phyloP scores from a whole-genome alignment of 352 stramenopile species.

The Pythium phragmitis region DNA sequence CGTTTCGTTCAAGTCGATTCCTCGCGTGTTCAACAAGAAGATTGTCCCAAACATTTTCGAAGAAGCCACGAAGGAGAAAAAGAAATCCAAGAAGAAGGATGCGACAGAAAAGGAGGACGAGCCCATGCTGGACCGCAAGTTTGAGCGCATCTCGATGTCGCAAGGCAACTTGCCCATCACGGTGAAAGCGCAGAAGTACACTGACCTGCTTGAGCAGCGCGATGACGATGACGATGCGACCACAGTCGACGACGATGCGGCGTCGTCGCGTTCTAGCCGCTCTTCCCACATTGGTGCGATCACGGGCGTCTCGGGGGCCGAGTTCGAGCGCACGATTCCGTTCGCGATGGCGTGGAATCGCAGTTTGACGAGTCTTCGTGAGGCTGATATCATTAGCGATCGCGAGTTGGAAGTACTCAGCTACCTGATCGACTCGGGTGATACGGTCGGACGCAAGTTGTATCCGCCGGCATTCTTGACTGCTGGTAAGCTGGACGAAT shows the following conservation, averaged over 20 bases:
- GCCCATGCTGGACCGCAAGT: slow-evolving; percentile 67
- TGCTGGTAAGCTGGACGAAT: slow-evolving; percentile 85
- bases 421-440: slow-evolving; percentile 84
- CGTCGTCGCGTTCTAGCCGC: slow-evolving; percentile 29
- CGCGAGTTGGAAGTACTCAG: slow-evolving; percentile 84
- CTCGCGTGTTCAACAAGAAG: slow-evolving; percentile 87
- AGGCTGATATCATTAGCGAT: slow-evolving; percentile 83
- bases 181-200: slow-evolving; percentile 86
- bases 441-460: slow-evolving; percentile 69
- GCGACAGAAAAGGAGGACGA: slow-evolving; percentile 52
- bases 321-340: slow-evolving; percentile 84
- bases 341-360: slow-evolving; percentile 90
- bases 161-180: slow-evolving; percentile 76
- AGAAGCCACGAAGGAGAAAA: slow-evolving; percentile 52
- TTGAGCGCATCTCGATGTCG: slow-evolving; percentile 82
- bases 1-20: slow-evolving; percentile 85
- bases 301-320: slow-evolving; percentile 70
- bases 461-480: slow-evolving; percentile 87
- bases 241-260: slow-evolving; percentile 57
- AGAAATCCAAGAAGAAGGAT: slow-evolving; percentile 82
- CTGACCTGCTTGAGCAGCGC: slow-evolving; percentile 52
- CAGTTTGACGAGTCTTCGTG: slow-evolving; percentile 68
- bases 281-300: slow-evolving; percentile 68
- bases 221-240: slow-evolving; percentile 59
- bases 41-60: slow-evolving; percentile 86